phyloP scores from a whole-genome alignment of 768 basidiomycete species.

The Phylloporus sp. region DNA sequence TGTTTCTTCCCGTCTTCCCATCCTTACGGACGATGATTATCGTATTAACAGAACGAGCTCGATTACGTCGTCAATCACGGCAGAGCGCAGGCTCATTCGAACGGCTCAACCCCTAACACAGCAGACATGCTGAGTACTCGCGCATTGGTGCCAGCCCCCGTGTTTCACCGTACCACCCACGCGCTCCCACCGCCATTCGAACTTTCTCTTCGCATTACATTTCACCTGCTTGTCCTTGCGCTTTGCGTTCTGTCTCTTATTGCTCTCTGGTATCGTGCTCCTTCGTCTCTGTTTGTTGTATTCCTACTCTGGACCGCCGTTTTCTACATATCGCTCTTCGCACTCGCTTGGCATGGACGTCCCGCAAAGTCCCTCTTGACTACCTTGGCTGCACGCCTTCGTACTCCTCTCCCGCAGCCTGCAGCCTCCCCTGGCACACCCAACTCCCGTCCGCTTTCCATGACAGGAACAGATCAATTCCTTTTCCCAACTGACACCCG shows the following conservation, averaged over 20 bases:
- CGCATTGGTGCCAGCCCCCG: conserved; percentile 31
- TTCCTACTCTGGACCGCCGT: conserved; percentile 59
- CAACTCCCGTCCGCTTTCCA: conserved; percentile 38
- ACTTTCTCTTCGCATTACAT: conserved; percentile 44
- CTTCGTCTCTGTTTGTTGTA: conserved; percentile 53
- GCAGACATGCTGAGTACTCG: conserved; percentile 45
- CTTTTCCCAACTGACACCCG: conserved; percentile 43
- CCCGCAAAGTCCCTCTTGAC: conserved; percentile 59
- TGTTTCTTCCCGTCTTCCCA: conserved; percentile 3
- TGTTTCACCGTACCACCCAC: conserved; percentile 19
- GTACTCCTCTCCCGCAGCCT: conserved; percentile 28
- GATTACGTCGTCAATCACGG: conserved; percentile 64
- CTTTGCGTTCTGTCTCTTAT: conserved; percentile 55
- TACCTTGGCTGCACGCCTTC: conserved; percentile 43
- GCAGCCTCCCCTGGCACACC: conserved; percentile 35
- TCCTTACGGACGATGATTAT: conserved; percentile 6
- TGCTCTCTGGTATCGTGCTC: conserved; percentile 55
- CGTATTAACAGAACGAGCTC: conserved; percentile 57
- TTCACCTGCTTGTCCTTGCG: conserved; percentile 57
- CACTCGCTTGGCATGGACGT: conserved; percentile 54
- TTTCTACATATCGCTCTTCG: conserved; percentile 54
- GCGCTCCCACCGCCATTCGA: conserved; percentile 38
- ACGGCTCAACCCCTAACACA: conserved; percentile 48
- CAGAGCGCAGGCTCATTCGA: conserved; percentile 37
- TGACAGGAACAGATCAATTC: conserved; percentile 38